Conservation (phyloP, 2,329 filamentous ascomycete genomes). For the Diaporthe caulivora region DNA sequence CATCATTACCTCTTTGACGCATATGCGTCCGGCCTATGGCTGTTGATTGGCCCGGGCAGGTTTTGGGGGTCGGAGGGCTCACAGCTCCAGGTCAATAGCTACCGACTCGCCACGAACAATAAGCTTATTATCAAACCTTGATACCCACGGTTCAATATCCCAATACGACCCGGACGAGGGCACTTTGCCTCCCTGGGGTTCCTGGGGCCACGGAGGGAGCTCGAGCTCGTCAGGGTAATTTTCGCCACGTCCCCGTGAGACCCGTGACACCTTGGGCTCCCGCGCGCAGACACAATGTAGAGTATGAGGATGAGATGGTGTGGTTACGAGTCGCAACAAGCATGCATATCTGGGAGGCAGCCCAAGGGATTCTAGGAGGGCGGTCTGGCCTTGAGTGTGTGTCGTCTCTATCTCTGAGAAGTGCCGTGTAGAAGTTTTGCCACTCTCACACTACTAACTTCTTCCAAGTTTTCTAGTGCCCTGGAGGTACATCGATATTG, state of each 20-base stretch:
- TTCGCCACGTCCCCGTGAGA: constrained; percentile 4
- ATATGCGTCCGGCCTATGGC: not conserved
- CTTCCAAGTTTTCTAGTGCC: constrained; percentile 4
- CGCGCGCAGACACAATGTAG: too few relatives aligned
- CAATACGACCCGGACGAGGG: not conserved
- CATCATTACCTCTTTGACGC: not conserved
- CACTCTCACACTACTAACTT: not conserved
- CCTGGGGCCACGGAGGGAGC: not conserved
- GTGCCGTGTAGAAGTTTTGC: not conserved
- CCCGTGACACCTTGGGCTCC: not conserved
- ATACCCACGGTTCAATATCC: not conserved
- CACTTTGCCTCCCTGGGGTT: too few relatives aligned
- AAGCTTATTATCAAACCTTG: constrained; percentile 5
- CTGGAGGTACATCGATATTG: not conserved
- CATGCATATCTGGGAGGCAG: constrained; percentile 26
- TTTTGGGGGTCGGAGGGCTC: not conserved
- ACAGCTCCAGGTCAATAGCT: not conserved
- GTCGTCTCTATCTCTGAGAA: not conserved
- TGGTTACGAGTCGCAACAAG: constrained; percentile 7
- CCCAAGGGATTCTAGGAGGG: not conserved
- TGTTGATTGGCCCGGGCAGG: not conserved
- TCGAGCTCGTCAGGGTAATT: not conserved
- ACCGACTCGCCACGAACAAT: not conserved
- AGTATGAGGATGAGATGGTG: not conserved
- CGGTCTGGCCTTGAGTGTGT: not conserved